Evolutionary conservation across 495 filamentous ascomycete genomes (phyloP).

Genomic region (Podospora comata): DNA sequence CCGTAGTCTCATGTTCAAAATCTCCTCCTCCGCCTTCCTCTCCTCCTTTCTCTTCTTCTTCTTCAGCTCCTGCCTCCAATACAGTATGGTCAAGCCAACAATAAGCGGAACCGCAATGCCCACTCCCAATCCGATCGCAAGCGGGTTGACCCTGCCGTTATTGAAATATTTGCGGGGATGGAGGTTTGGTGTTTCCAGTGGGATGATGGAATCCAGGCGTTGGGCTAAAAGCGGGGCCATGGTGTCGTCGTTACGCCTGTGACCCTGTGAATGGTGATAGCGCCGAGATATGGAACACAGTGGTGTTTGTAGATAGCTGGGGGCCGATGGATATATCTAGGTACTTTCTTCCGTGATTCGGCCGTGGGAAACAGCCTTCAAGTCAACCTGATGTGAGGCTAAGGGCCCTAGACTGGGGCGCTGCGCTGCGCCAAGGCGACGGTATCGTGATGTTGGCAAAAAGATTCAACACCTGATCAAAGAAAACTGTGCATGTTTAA

Average conservation of each 20-base stretch:
- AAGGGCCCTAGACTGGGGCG: not conserved
- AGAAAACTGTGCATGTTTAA: too few species aligned
- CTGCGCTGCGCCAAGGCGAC: not conserved
- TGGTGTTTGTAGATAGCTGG: too few species aligned
- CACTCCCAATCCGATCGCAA: not conserved
- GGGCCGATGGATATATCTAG: too few species aligned
- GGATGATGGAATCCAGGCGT: not conserved
- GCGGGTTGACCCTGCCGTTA: not conserved
- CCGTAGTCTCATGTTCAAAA: not conserved
- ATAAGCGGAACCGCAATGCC: not conserved
- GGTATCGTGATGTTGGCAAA: not conserved
- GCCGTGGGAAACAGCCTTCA: not conserved
- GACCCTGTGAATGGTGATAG: too few species aligned
- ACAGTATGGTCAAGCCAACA: not conserved
- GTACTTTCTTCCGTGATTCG: not conserved
- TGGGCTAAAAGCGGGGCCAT: not conserved
- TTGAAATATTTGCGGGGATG: not conserved
- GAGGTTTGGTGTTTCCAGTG: not conserved
- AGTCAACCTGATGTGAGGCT: not conserved
- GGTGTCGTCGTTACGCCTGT: too few species aligned
- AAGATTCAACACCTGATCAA: not conserved
- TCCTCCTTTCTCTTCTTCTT: not conserved
- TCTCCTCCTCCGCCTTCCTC: not conserved
- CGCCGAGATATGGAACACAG: too few species aligned
- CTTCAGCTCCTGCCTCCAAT: not conserved